Base-by-base conservation (phyloP, 139 green algal species). In the Micractinium sp. region DNA sequence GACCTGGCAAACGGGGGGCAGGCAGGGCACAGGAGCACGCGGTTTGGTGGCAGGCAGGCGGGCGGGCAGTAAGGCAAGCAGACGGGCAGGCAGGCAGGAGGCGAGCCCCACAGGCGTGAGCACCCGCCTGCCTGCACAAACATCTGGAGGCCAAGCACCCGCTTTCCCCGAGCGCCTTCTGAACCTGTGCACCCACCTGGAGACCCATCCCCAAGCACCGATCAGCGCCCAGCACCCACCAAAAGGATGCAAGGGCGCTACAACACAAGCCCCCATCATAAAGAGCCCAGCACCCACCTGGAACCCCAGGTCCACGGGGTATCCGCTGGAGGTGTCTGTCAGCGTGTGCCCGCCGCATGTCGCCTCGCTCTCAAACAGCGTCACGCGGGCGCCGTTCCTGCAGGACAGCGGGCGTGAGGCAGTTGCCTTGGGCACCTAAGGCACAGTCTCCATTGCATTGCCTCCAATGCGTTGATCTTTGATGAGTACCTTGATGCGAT, bases 221-320 rank as follows among this genome's bases (percentile, higher is more conserved):
- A 73, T 56, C 47, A 9, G 47, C 47, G 9, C 5, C 47, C 47
- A 56, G 47, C 47, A 56, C 47, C 47, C 47, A 56, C 47, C 47
- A 56, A 56, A n/a, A n/a, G n/a, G n/a, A n/a, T n/a, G n/a, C n/a
- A n/a, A n/a, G n/a, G n/a, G n/a, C n/a, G n/a, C 47, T 56, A 56
- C 25, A 35, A 36, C 69, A 27, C 25, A 63, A 41, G 77, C 77
- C 35, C 76, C 76, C 76, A 79, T 20, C 22, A 73, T 29, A 9
- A 1, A 23, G 73, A 33, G 1, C 2, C 1, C 35, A 86, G 35
- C 82, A 63, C 82, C 82, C 60, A 96, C 96, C 93, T 99, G 98
- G 87, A 99, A 99, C 25, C 97, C 97, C 9, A 99, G 89, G 89
- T 99, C 97, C 0, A 99, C 95, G 0, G 95, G 93, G 66, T 93